Conservation (phyloP, 768 basidiomycete genomes). For the Rubroboletus pulcherrimus region DNA sequence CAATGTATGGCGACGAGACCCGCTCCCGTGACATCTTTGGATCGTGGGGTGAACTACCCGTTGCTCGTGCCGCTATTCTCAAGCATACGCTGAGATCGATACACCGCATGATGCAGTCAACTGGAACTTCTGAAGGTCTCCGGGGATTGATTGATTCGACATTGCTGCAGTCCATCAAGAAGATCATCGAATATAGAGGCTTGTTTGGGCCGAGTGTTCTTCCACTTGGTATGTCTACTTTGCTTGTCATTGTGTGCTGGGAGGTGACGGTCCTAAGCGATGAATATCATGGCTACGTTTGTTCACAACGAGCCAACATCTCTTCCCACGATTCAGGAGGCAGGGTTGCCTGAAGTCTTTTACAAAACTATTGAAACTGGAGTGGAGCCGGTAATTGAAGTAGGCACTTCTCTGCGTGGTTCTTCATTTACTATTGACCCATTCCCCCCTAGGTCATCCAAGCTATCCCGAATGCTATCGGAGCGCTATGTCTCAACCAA, state of each 20-base stretch:
- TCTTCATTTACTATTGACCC: not conserved
- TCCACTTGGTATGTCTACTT: slow-evolving; percentile 61
- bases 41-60: slow-evolving; percentile 61
- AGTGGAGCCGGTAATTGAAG: slow-evolving; percentile 86
- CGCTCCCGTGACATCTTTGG: slow-evolving; percentile 45
- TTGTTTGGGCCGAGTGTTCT: slow-evolving; percentile 86
- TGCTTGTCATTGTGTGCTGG: not conserved
- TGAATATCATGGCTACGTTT: slow-evolving; percentile 95
- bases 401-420: slow-evolving; percentile 27
- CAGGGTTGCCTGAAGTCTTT: slow-evolving; percentile 82
- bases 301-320: slow-evolving; percentile 99
- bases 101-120: slow-evolving; percentile 96
- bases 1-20: slow-evolving; percentile 46
- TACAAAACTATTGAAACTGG: slow-evolving; percentile 82
- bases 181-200: slow-evolving; percentile 76
- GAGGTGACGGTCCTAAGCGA: slow-evolving; percentile 41
- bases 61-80: slow-evolving; percentile 73
- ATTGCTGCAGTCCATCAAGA: slow-evolving; percentile 79
- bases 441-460: slow-evolving; percentile 65
- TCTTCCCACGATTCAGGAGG: slow-evolving; percentile 87
- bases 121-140: slow-evolving; percentile 90
- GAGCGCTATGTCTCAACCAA: slow-evolving; percentile 93
- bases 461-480: slow-evolving; percentile 92
- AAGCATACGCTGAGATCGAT: slow-evolving; percentile 89
- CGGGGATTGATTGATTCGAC: slow-evolving; percentile 92